Evolutionary conservation across 768 basidiomycete species (phyloP).

Genomic region (Suillus luteus): DNA sequence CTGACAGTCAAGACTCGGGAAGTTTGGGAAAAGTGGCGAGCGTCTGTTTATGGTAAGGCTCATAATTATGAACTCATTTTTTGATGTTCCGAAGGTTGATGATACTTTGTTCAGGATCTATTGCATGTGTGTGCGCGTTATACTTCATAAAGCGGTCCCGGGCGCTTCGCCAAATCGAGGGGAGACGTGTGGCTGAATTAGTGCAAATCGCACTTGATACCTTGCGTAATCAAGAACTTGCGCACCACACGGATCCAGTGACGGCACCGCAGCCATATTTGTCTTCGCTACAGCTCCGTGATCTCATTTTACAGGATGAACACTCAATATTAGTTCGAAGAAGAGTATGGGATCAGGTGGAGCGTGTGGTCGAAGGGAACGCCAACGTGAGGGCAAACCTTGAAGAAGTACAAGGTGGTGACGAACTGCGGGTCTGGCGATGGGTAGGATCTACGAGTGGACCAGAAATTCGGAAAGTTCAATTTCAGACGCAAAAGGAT

Average conservation of each 20-base stretch:
- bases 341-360: conserved; percentile 80
- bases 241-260: conserved; percentile 81
- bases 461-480: conserved; percentile 36
- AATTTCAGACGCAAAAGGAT: conserved; percentile 30
- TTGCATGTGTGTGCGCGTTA: conserved; percentile 18
- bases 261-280: conserved; percentile 73
- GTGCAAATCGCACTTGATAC: conserved; percentile 81
- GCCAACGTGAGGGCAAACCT: conserved; percentile 85
- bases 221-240: conserved; percentile 79
- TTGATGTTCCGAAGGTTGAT: conserved; percentile 20
- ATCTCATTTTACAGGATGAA: conserved; percentile 80
- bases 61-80: conserved; percentile 4
- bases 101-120: conserved; percentile 31
- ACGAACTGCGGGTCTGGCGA: conserved; percentile 88
- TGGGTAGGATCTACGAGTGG: conserved; percentile 71
- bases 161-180: conserved; percentile 56
- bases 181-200: conserved; percentile 65
- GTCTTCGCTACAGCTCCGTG: conserved; percentile 85
- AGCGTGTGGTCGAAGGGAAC: conserved; percentile 85
- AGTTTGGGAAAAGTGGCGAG: conserved; percentile 68
- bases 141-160: conserved; percentile 35
- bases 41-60: conserved; percentile 58
- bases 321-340: conserved; percentile 68
- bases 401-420: conserved; percentile 82
- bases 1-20: conserved; percentile 66